phyloP scores from a whole-genome alignment of 1,284 basidiomycete species.

The Naganishia liquefaciens region DNA sequence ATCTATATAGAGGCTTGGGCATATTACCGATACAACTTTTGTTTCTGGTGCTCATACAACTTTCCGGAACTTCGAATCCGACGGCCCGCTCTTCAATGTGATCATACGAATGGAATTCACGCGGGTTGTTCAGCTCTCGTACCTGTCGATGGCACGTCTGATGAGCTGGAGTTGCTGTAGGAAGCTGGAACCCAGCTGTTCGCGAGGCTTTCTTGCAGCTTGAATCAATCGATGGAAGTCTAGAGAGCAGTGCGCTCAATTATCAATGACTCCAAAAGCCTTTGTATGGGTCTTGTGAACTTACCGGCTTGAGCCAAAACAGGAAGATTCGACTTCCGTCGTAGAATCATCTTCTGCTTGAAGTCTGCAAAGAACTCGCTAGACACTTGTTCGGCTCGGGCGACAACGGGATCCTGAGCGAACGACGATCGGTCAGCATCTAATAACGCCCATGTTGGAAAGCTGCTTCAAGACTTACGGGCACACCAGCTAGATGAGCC shows the following conservation, averaged over 20 bases:
- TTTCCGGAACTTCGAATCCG: background rate
- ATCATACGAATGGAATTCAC: background rate
- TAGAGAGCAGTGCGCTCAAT: background rate
- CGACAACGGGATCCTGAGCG: constrained; percentile 62
- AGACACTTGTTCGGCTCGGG: constrained; percentile 82
- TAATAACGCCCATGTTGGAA: no score
- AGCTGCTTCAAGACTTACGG: constrained; percentile 51
- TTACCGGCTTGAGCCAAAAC: constrained; percentile 76
- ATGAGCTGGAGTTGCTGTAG: constrained; percentile 19
- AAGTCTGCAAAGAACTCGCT: constrained; percentile 83
- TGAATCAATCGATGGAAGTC: constrained; percentile 25
- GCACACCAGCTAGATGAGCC: constrained; percentile 80
- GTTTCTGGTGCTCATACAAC: background rate
- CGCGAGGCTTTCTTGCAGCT: constrained; percentile 11
- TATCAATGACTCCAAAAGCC: background rate
- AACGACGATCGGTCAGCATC: no score
- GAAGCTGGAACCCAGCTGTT: constrained; percentile 7
- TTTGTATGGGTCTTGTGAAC: background rate
- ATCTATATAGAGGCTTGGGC: background rate
- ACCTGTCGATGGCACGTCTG: constrained; percentile 3
- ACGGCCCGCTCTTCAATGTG: background rate
- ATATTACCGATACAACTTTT: constrained; percentile 8
- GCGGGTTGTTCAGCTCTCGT: background rate
- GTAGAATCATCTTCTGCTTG: constrained; percentile 69
- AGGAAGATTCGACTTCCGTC: constrained; percentile 67